A percentile compares a stretch with the other conserved stretches of the same genome.
These are phyloP conservation scores for Pythium diclinum DNA, from an alignment of 352 stramenopile genomes.

Conservation along the genomic window DNA sequence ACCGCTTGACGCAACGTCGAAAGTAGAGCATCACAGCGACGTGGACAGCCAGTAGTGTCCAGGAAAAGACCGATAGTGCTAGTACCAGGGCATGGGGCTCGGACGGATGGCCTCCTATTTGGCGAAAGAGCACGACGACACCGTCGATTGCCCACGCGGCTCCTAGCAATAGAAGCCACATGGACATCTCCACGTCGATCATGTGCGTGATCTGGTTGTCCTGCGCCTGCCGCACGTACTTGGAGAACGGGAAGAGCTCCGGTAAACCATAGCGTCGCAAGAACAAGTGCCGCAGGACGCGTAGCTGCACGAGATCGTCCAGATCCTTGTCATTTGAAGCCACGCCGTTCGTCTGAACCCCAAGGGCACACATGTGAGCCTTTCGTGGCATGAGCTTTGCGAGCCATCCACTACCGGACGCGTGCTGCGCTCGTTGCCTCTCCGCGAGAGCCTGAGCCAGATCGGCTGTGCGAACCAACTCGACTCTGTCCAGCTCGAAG, in stretches of 20 bases:
- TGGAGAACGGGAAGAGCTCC: slow-evolving; percentile 48
- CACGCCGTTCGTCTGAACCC: background rate
- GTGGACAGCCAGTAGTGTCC: slow-evolving; percentile 35
- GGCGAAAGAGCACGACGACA: slow-evolving; percentile 3
- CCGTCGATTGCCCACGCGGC: slow-evolving; percentile 44
- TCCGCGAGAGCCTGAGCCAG: background rate
- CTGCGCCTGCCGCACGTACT: slow-evolving; percentile 57
- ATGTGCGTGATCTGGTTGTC: slow-evolving; percentile 43
- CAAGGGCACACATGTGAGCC: background rate
- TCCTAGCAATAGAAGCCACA: slow-evolving; percentile 45
- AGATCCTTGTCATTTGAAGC: slow-evolving; percentile 2
- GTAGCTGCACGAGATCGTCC: slow-evolving; percentile 12
- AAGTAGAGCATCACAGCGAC: slow-evolving; percentile 42
- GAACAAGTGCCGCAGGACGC: slow-evolving; percentile 23
- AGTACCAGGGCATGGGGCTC: slow-evolving; percentile 15
- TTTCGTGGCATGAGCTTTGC: background rate
- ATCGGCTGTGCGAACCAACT: slow-evolving; percentile 10
- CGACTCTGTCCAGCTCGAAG: slow-evolving; percentile 10
- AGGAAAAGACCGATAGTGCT: slow-evolving; percentile 19
- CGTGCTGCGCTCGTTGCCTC: background rate
- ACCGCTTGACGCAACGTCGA: slow-evolving; percentile 24
- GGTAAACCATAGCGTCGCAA: slow-evolving; percentile 17
- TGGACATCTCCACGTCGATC: slow-evolving; percentile 24
- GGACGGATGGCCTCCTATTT: background rate
- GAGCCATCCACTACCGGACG: background rate